Evolutionary conservation across 2,329 filamentous ascomycete genomes (phyloP).

Genomic region (Alternaria ethzedia): DNA sequence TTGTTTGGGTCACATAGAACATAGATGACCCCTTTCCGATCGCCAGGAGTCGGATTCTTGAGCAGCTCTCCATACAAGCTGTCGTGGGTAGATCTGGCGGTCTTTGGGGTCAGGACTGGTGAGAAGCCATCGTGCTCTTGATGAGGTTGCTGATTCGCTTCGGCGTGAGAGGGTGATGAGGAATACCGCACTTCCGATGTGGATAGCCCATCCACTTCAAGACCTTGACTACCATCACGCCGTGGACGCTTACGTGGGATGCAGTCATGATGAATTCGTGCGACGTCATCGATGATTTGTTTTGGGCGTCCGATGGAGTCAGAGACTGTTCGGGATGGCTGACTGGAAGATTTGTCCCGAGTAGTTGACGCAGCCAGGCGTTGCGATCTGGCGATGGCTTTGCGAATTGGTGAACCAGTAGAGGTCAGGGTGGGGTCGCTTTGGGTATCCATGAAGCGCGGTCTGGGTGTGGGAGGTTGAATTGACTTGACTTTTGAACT

Average conservation of each 20-base stretch:
- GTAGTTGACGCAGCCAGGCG: neutral
- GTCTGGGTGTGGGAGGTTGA: neutral
- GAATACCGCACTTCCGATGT: neutral
- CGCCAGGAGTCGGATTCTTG: neutral
- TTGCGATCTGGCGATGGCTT: neutral
- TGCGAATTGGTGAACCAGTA: neutral
- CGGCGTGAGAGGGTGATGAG: neutral
- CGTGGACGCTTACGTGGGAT: neutral
- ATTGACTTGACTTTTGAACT: neutral
- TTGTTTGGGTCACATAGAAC: neutral
- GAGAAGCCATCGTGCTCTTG: neutral
- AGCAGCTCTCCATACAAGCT: neutral
- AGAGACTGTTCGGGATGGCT: neutral
- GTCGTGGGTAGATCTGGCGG: constrained; percentile 1
- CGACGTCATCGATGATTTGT: neutral
- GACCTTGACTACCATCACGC: neutral
- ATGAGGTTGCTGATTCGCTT: neutral
- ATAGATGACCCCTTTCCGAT: constrained; percentile 12
- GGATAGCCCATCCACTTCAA: neutral
- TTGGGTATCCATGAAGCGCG: neutral
- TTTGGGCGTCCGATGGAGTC: neutral
- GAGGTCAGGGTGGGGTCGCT: neutral
- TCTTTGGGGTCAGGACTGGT: neutral
- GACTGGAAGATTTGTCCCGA: neutral
- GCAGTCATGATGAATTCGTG: neutral